Evolutionary conservation across 768 basidiomycete species (phyloP), one percentile per base, ranked within the genome.

Genomic region (Daedaleopsis nitida): DNA sequence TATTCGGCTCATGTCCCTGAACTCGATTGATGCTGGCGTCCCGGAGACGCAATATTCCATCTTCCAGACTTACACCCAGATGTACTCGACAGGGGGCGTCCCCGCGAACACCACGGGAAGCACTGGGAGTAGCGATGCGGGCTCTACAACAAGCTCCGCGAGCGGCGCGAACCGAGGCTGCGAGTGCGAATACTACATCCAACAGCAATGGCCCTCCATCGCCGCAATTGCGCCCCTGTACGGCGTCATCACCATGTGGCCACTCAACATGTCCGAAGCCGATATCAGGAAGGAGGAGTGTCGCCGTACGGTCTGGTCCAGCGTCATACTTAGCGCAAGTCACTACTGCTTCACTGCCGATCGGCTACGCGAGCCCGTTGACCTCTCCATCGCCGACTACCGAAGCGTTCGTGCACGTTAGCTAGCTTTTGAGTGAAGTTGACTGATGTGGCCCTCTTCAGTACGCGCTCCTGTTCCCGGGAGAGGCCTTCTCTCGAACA

Each of bases 251-350:
- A 83, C 87, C 0, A 85, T 82, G 13, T 92, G 88, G 88, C 78
- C 81, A 53, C 66, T 73, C 24, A 69, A 75, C 10, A 85, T 39
- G 35, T 13, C 55, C 23, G 66, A 85, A 43, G 80, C 73, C 7
- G 89, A 91, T 60, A 81, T 89, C 59, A 74, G 81, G 48, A 87
- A 83, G 71, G 91, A 92, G 68, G 85, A 86, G 48, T 85, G 85
- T 66, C 83, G 90, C 27, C 77, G 90, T 23, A 70, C 91, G 24
- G 88, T 87, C 58, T 92, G 91, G 91, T 88, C 85, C 67, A 74
- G 84, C 8, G 78, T 90, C 73, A 76, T 80, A 55, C 78, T 90
- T 21, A 77, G 82, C 11, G 86, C 88, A 9, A 86, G 84, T 1
- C 83, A 87, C 70, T 83, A 81, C 23, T 79, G 83, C 9, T 89